These are phyloP conservation scores for Pythium diclinum DNA, from an alignment of 352 stramenopile genomes.

Conservation along the genomic window DNA sequence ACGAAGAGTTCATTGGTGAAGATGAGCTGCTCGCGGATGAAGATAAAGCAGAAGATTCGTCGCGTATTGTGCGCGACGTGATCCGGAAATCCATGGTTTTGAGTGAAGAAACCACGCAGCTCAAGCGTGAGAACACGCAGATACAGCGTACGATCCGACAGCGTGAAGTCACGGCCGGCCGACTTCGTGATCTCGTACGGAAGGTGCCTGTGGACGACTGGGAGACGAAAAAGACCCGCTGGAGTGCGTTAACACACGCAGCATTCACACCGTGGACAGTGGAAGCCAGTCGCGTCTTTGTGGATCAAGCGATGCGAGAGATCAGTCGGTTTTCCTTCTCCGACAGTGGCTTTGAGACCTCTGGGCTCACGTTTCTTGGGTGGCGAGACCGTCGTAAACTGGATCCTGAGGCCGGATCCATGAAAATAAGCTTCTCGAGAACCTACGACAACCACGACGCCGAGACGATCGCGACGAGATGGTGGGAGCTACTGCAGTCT, in stretches of 20 bases:
- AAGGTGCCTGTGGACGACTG: slow-evolving; percentile 5
- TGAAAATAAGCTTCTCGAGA: slow-evolving; percentile 17
- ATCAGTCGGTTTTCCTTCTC: background rate
- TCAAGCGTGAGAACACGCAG: background rate
- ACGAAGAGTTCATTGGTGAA: background rate
- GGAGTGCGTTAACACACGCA: background rate
- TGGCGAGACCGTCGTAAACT: too few species aligned
- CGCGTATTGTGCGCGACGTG: slow-evolving; percentile 12
- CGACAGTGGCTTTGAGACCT: too few species aligned
- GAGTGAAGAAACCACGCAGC: background rate
- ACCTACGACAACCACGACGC: slow-evolving; percentile 10
- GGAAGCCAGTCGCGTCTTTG: background rate
- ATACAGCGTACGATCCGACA: too few species aligned
- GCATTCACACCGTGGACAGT: slow-evolving; percentile 7
- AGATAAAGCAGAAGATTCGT: too few species aligned
- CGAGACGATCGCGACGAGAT: background rate
- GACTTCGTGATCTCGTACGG: slow-evolving; percentile 3
- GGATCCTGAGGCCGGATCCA: background rate
- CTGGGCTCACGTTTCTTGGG: too few species aligned
- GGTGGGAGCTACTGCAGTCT: slow-evolving; percentile 13
- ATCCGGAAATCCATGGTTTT: background rate
- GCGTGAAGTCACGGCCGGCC: too few species aligned
- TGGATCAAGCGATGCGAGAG: slow-evolving; percentile 4
- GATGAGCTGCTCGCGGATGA: background rate
- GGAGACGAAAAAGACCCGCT: background rate